These are phyloP conservation scores for Meripilus lineatus DNA, from an alignment of 1,284 basidiomycete genomes.

Conservation along the genomic window DNA sequence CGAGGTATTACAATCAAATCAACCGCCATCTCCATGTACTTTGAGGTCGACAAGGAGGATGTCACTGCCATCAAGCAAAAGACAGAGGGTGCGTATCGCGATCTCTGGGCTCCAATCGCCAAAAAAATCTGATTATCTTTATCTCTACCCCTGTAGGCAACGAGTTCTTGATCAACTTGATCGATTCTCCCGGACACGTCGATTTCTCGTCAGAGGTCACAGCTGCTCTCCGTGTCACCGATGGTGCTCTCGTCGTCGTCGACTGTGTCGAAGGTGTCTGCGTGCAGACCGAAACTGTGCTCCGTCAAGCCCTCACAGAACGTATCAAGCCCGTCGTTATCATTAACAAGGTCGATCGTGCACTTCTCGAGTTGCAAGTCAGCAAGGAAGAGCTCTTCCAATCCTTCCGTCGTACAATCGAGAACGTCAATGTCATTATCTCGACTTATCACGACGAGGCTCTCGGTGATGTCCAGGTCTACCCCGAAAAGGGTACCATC, in stretches of 20 bases:
- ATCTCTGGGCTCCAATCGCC: neutral
- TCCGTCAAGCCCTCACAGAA: slow-evolving; percentile 96
- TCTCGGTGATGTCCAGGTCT: slow-evolving; percentile 98
- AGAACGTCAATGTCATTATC: slow-evolving; percentile 98
- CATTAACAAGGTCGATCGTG: slow-evolving; percentile 99
- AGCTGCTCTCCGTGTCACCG: slow-evolving; percentile 98
- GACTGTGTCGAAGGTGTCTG: slow-evolving; percentile 99
- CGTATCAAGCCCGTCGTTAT: slow-evolving; percentile 99
- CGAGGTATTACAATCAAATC: slow-evolving; percentile 99
- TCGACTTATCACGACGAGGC: slow-evolving; percentile 95
- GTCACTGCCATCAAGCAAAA: slow-evolving; percentile 86
- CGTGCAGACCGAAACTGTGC: slow-evolving; percentile 99
- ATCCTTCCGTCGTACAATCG: slow-evolving; percentile 96
- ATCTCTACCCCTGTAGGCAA: slow-evolving; percentile 48
- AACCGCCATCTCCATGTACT: slow-evolving; percentile 99
- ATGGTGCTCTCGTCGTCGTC: slow-evolving; percentile 97
- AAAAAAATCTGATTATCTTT: neutral
- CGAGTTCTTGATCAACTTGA: slow-evolving; percentile 99
- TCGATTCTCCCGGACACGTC: slow-evolving; percentile 99
- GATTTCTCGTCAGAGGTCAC: slow-evolving; percentile 99
- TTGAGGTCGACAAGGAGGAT: slow-evolving; percentile 92
- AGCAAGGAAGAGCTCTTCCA: slow-evolving; percentile 97
- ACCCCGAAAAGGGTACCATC: slow-evolving; percentile 98
- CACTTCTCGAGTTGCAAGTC: slow-evolving; percentile 97
- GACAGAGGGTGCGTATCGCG: slow-evolving; percentile 64